A percentile compares a stretch with the other conserved stretches of the same genome.
phyloP scores from a whole-genome alignment of 768 basidiomycete genomes.

The Pisolithus orientalis region DNA sequence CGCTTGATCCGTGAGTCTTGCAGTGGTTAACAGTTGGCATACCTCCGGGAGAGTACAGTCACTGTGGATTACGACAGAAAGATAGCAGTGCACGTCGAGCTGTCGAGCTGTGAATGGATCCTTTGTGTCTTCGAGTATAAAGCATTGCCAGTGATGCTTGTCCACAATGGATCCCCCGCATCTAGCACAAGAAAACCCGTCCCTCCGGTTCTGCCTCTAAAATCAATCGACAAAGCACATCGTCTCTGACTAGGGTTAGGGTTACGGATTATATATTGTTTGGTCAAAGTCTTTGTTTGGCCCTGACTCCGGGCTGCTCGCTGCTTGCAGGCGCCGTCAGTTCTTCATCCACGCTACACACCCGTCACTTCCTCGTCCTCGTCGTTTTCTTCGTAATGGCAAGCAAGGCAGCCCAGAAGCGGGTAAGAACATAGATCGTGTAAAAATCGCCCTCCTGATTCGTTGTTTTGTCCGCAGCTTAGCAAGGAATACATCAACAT shows the following conservation, averaged over 20 bases:
- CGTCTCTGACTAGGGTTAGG: slow-evolving; percentile 4
- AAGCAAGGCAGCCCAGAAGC: slow-evolving; percentile 81
- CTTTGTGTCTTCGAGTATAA: too few relatives aligned
- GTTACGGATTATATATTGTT: slow-evolving; percentile 6
- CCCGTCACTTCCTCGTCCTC: neutral
- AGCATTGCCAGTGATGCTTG: too few relatives aligned
- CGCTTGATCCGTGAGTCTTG: too few relatives aligned
- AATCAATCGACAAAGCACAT: too few relatives aligned
- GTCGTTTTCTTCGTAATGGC: slow-evolving; percentile 46
- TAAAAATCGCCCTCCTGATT: slow-evolving; percentile 9
- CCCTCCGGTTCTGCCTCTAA: too few relatives aligned
- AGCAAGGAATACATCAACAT: slow-evolving; percentile 33
- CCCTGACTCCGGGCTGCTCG: slow-evolving; percentile 11
- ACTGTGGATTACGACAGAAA: too few relatives aligned
- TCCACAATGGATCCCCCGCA: too few relatives aligned
- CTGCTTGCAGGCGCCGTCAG: slow-evolving; percentile 17
- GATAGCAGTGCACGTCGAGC: too few relatives aligned
- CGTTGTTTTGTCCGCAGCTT: neutral
- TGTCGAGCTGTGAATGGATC: too few relatives aligned
- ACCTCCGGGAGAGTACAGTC: too few relatives aligned
- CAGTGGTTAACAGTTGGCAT: too few relatives aligned
- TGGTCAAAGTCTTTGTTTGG: slow-evolving; percentile 14
- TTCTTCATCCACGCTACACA: slow-evolving; percentile 12
- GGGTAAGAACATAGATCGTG: slow-evolving; percentile 38
- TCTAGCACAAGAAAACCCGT: too few relatives aligned